A percentile compares a stretch with the other conserved stretches of the same genome.
Conservation (phyloP, 2,329 filamentous ascomycete genomes). For the Dactylellina leptospora region DNA sequence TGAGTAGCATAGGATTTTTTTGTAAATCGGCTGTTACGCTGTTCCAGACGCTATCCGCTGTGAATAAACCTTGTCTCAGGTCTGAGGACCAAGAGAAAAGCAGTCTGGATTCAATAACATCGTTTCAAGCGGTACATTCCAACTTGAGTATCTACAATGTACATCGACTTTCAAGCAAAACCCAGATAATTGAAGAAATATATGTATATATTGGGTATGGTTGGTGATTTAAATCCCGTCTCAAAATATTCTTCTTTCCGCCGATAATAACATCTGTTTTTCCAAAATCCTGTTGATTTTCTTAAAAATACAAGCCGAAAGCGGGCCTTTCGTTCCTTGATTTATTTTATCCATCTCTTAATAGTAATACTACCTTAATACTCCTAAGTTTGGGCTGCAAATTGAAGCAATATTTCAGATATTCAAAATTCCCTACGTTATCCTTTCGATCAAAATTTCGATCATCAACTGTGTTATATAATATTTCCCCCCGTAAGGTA, state of each 20-base stretch:
- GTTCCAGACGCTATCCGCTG: neutral
- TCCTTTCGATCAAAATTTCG: neutral
- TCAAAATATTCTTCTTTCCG: neutral
- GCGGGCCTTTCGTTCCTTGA: neutral
- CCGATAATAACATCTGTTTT: neutral
- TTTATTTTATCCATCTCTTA: too few relatives aligned
- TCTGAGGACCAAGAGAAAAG: neutral
- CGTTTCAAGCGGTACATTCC: neutral
- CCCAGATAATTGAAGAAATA: neutral
- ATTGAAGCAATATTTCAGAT: neutral
- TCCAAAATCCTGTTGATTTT: neutral
- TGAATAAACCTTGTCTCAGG: neutral
- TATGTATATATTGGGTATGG: neutral
- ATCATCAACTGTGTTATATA: neutral
- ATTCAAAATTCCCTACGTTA: neutral
- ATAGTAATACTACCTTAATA: neutral
- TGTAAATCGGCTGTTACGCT: neutral
- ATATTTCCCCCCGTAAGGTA: neutral
- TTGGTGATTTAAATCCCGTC: neutral
- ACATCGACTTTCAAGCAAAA: neutral
- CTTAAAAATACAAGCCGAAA: neutral
- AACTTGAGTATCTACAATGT: neutral
- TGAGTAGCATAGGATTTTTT: neutral
- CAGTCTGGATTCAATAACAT: neutral
- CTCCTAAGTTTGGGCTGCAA: neutral